A percentile compares a stretch with the other conserved stretches of the same genome.
These are phyloP conservation scores for Mortierella alpina DNA, from an alignment of 192 early-diverging fungal genomes.

Conservation along the genomic window DNA sequence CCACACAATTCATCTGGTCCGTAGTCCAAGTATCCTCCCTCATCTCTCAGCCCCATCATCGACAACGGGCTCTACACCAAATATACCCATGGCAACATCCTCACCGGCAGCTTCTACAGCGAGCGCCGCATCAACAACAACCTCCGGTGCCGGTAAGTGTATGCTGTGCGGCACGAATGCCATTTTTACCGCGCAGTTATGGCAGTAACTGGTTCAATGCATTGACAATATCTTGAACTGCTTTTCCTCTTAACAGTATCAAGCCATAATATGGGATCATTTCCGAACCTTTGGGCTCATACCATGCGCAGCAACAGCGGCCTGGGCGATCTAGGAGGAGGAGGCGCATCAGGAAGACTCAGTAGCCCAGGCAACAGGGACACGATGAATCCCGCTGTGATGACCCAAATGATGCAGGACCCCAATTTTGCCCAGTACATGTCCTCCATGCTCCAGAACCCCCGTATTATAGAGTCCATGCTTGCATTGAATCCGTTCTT, in stretches of 20 bases:
- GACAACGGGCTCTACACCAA: neutral
- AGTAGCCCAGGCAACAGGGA: slow-evolving; percentile 66
- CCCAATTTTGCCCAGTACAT: slow-evolving; percentile 86
- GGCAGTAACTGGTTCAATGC: no score
- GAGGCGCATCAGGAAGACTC: slow-evolving; percentile 35
- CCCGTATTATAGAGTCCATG: slow-evolving; percentile 86
- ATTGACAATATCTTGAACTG: neutral
- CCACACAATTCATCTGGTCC: slow-evolving; percentile 92
- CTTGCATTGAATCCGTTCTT: slow-evolving; percentile 85
- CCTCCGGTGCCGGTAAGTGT: no score
- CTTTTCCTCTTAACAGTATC: neutral
- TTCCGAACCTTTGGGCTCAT: slow-evolving; percentile 16
- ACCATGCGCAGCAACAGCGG: neutral
- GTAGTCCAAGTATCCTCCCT: slow-evolving; percentile 60
- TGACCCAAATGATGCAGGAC: slow-evolving; percentile 76
- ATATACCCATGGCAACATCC: neutral
- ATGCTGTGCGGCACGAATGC: no score
- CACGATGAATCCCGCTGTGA: slow-evolving; percentile 65
- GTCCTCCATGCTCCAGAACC: slow-evolving; percentile 83
- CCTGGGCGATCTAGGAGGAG: neutral
- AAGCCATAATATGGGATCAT: neutral
- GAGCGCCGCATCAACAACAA: no score
- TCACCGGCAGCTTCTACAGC: neutral
- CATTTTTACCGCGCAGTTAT: no score
- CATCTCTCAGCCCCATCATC: neutral